These are phyloP conservation scores for Macadamia tetraphylla DNA, from an alignment of 164 flowering plant species.

Conservation along the genomic window DNA sequence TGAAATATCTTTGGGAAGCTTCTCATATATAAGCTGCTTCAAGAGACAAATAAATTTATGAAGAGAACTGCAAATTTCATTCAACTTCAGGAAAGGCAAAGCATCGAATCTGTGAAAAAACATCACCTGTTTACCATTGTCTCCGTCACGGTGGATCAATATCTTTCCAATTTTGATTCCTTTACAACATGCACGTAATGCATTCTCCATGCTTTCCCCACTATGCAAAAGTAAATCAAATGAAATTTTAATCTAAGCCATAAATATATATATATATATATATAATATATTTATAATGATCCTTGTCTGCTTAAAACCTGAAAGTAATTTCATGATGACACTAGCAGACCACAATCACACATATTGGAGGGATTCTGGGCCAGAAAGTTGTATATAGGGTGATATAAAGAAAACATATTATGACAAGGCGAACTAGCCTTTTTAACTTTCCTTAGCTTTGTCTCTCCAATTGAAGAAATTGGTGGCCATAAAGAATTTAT, in stretches of 20 bases:
- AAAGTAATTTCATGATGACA: too few species aligned
- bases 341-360: too few species aligned
- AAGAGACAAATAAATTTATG: conserved; percentile 1
- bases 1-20: conserved; percentile 84
- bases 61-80: not conserved
- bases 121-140: conserved; percentile 86
- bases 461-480: too few species aligned
- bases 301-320: too few species aligned
- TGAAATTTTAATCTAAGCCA: not conserved
- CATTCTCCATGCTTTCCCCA: conserved; percentile 99
- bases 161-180: conserved; percentile 98
- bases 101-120: not conserved
- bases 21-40: conserved; percentile 84
- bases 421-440: too few species aligned
- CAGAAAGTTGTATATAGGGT: too few species aligned
- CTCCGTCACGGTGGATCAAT: conserved; percentile 93
- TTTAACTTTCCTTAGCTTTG: too few species aligned
- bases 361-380: too few species aligned
- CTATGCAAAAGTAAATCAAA: conserved; percentile 26
- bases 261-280: too few species aligned
- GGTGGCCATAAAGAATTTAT: too few species aligned
- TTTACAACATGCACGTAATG: conserved; percentile 96
- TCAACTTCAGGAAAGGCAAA: not conserved
- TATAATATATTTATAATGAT: too few species aligned
- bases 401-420: too few species aligned